These are phyloP conservation scores for Pisolithus microcarpus DNA, from an alignment of 768 basidiomycete genomes.

Conservation along the genomic window DNA sequence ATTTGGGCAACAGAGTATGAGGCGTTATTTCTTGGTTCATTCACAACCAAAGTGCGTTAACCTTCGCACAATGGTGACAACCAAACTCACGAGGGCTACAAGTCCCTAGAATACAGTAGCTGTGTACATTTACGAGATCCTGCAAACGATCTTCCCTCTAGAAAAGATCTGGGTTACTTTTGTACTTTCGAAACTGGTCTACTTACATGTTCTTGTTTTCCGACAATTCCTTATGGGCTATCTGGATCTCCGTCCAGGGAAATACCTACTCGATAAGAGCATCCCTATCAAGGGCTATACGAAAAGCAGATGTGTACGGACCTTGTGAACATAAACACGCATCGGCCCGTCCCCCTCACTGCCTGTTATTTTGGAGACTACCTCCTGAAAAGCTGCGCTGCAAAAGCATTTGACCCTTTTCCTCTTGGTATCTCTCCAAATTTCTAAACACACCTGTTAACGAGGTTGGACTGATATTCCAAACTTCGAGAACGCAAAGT, in stretches of 20 bases:
- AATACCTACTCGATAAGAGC: conserved; percentile 47
- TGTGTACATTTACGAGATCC: conserved; percentile 12
- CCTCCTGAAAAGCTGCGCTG: conserved; percentile 45
- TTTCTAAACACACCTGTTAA: conserved; percentile 39
- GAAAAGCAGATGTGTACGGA: conserved; percentile 21
- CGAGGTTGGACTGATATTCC: conserved; percentile 73
- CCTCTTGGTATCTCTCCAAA: not conserved
- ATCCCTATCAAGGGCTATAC: conserved; percentile 9
- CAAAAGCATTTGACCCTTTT: not conserved
- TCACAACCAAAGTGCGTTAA: too few species aligned
- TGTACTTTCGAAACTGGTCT: conserved; percentile 1
- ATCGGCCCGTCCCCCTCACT: conserved; percentile 51
- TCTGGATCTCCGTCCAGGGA: conserved; percentile 70
- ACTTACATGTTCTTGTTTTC: conserved; percentile 51
- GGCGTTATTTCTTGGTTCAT: too few species aligned
- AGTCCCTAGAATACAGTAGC: too few species aligned
- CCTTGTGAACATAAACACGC: conserved; percentile 75
- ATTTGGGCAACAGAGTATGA: not conserved
- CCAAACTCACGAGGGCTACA: too few species aligned
- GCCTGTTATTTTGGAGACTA: conserved; percentile 54
- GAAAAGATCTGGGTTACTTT: not conserved
- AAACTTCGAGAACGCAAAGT: conserved; percentile 70
- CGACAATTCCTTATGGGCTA: conserved; percentile 82
- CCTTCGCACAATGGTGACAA: too few species aligned
- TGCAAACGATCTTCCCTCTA: conserved; percentile 29